Evolutionary conservation across 192 early-diverging fungal species (phyloP).

Genomic region (Cladochytrium replicatum): DNA sequence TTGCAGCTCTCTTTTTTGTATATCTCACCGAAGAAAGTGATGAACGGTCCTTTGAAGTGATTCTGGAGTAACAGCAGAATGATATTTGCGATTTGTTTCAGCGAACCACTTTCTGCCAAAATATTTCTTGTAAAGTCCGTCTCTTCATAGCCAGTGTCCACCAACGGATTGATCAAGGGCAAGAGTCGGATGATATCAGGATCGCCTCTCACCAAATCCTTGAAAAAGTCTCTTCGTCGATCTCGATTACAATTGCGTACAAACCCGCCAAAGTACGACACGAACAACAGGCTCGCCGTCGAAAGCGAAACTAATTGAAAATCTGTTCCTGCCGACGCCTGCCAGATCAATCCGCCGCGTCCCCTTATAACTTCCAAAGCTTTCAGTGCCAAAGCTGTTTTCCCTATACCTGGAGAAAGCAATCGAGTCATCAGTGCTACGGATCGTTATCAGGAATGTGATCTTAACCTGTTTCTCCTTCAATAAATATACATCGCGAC

Average conservation of each 20-base stretch:
- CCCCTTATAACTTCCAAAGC: neutral
- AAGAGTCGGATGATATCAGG: neutral
- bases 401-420: neutral
- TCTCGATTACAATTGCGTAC: neutral
- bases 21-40: neutral
- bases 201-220: neutral
- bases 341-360: neutral
- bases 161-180: neutral
- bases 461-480: neutral
- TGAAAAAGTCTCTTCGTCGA: neutral
- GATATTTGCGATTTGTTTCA: neutral
- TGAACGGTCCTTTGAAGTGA: neutral
- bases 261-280: neutral
- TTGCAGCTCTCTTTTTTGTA: neutral
- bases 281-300: neutral
- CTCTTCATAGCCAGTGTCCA: neutral
- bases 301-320: neutral
- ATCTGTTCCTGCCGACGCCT: neutral
- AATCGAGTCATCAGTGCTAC: neutral
- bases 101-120: neutral
- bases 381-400: neutral
- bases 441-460: neutral
- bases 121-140: neutral
- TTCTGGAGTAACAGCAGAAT: neutral
- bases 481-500: neutral